phyloP scores from a whole-genome alignment of 345 rosid species.

The Orychophragmus violaceus region DNA sequence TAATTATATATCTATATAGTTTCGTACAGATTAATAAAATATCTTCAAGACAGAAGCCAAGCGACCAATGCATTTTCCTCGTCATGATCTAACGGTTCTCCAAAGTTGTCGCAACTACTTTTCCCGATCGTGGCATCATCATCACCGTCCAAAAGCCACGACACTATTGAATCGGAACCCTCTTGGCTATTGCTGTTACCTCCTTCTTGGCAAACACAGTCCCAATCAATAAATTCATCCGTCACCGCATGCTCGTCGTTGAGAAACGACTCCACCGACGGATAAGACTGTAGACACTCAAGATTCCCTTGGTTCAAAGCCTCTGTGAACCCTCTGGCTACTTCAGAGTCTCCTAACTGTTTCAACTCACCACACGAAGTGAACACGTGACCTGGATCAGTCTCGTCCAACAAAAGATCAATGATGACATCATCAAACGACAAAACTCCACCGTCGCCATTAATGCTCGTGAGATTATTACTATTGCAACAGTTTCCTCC shows the following conservation, averaged over 20 bases:
- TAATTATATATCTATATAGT: no score
- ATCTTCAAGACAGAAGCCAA: conserved; percentile 47
- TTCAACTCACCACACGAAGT: conserved; percentile 6
- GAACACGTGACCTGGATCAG: conserved; percentile 5
- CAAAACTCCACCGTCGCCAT: conserved; percentile 6
- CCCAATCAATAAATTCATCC: conserved; percentile 32
- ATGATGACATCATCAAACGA: conserved; percentile 25
- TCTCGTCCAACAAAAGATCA: conserved; percentile 22
- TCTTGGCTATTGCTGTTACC: not conserved
- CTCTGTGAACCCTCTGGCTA: not conserved
- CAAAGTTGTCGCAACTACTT: not conserved
- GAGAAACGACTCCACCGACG: conserved; percentile 11
- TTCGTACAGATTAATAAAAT: not conserved
- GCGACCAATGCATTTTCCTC: conserved; percentile 34
- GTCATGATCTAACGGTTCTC: conserved; percentile 21
- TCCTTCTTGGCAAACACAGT: conserved; percentile 31
- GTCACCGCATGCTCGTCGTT: conserved; percentile 9
- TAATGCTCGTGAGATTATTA: conserved; percentile 3
- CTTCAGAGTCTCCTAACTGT: not conserved
- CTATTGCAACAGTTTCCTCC: not conserved
- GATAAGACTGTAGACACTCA: conserved; percentile 9
- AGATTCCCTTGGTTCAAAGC: not conserved
- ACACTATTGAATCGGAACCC: conserved; percentile 7
- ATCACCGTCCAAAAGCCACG: conserved; percentile 36
- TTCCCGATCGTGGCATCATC: conserved; percentile 19